Percentiles rank a stretch among this genome's conserved stretches.
phyloP scores from a whole-genome alignment of 2,329 filamentous ascomycete species.

The Macrophomina phaseolina region DNA sequence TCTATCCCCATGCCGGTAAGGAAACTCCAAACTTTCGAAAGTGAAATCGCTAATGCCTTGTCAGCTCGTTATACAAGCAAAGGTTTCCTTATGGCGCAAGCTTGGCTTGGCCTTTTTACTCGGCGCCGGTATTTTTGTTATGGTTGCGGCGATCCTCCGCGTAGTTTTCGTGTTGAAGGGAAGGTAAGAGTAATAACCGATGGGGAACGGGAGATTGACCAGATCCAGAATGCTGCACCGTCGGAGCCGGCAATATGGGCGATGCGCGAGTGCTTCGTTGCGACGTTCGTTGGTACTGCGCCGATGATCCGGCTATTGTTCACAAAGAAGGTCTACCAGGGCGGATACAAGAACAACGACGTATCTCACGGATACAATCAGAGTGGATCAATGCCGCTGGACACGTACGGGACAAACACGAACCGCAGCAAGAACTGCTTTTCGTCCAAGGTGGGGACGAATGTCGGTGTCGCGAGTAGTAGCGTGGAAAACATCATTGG shows the following conservation, averaged over 20 bases:
- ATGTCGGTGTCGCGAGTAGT: background rate
- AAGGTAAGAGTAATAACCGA: slow-evolving; percentile 26
- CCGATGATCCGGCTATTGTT: slow-evolving; percentile 43
- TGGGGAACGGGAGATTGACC: background rate
- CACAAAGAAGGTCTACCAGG: slow-evolving; percentile 29
- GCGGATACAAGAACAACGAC: slow-evolving; percentile 6
- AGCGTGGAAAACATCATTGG: slow-evolving; percentile 12
- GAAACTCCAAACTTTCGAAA: background rate
- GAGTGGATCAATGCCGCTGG: slow-evolving; percentile 5
- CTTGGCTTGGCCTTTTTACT: slow-evolving; percentile 42
- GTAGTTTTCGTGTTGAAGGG: slow-evolving; percentile 40
- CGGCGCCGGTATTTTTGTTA: slow-evolving; percentile 42
- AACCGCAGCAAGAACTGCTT: background rate
- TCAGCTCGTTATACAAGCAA: slow-evolving; percentile 36
- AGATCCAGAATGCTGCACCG: slow-evolving; percentile 26
- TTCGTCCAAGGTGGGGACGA: background rate
- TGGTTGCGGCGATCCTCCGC: slow-evolving; percentile 39
- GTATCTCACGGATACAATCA: slow-evolving; percentile 1
- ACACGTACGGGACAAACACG: slow-evolving; percentile 3
- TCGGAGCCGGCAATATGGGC: slow-evolving; percentile 44
- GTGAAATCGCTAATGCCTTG: too few relatives aligned
- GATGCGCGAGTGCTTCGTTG: slow-evolving; percentile 46
- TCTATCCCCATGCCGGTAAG: slow-evolving; percentile 42
- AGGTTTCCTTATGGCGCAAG: slow-evolving; percentile 38
- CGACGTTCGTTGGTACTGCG: slow-evolving; percentile 45